These are phyloP conservation scores for Westerdykella ornata DNA, from an alignment of 2,329 filamentous ascomycete genomes.

Conservation along the genomic window DNA sequence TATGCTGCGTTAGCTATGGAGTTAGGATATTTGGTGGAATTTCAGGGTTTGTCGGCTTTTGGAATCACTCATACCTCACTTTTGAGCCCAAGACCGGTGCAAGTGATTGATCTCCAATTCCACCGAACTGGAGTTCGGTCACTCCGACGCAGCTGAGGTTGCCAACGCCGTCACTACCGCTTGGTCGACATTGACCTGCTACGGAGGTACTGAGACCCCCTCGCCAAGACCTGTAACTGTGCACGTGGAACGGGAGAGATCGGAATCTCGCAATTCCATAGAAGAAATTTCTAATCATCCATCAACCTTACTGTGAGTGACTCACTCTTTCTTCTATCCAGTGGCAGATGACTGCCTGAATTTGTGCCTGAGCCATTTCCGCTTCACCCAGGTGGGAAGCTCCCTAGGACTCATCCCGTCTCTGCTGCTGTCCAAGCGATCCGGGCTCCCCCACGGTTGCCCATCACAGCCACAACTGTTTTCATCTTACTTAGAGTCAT, in stretches of 20 bases:
- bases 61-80: too few species aligned
- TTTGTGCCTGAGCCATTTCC: constrained; percentile 18
- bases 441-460: constrained; percentile 12
- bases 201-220: too few species aligned
- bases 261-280: constrained; percentile 9
- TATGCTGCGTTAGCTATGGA: too few species aligned
- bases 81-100: too few species aligned
- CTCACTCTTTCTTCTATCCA: constrained; percentile 9
- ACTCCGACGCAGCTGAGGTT: too few species aligned
- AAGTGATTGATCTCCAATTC: too few species aligned
- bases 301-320: constrained; percentile 10
- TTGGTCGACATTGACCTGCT: too few species aligned
- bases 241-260: constrained; percentile 14
- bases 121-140: too few species aligned
- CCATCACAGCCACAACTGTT: constrained; percentile 23
- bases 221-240: constrained; percentile 2
- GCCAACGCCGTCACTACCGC: too few species aligned
- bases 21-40: too few species aligned
- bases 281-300: constrained; percentile 11
- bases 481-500: constrained; percentile 14
- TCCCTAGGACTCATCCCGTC: constrained; percentile 15
- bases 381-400: constrained; percentile 15
- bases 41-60: too few species aligned
- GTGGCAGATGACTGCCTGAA: constrained; percentile 28
- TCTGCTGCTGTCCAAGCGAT: constrained; percentile 5